Conservation (phyloP, 768 basidiomycete genomes). For the Xerocomellus intermedius region DNA sequence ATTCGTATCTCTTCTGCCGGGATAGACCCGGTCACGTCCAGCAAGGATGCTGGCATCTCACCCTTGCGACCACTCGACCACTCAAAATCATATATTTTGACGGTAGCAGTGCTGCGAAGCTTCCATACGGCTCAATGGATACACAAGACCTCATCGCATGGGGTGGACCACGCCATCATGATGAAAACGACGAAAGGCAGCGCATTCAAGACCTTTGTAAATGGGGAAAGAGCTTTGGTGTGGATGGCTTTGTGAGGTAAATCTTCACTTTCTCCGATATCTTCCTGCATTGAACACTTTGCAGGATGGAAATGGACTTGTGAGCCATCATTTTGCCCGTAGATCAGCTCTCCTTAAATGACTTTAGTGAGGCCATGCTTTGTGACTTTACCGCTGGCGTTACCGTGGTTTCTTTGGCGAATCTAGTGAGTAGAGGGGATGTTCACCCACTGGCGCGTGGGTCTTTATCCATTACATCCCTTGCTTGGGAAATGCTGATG, state of each 20-base stretch:
- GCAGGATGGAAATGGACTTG: constrained; percentile 34
- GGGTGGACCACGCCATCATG: constrained; percentile 29
- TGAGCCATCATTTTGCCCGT: constrained; percentile 7
- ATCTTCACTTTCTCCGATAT: background rate
- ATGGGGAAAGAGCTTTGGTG: constrained; percentile 39
- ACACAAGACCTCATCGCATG: constrained; percentile 48
- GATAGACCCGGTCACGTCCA: background rate
- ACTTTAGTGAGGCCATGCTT: constrained; percentile 36
- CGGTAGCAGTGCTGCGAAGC: constrained; percentile 47
- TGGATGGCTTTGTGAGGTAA: constrained; percentile 50
- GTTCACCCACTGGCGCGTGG: background rate
- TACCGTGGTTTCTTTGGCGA: constrained; percentile 18
- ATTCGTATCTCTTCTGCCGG: constrained; percentile 39
- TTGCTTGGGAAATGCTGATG: background rate
- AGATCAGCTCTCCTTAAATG: background rate
- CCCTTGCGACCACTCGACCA: constrained; percentile 25
- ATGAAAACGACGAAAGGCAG: constrained; percentile 27
- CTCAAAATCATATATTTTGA: constrained; percentile 53
- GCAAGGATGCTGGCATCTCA: constrained; percentile 17
- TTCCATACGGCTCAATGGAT: constrained; percentile 43
- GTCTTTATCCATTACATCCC: background rate
- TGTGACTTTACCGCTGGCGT: constrained; percentile 34
- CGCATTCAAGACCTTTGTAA: constrained; percentile 41
- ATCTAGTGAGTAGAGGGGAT: background rate
- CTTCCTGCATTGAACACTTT: background rate